Evolutionary conservation across 2,329 filamentous ascomycete genomes (phyloP).

Genomic region (Ophiocordyceps unilateralis): DNA sequence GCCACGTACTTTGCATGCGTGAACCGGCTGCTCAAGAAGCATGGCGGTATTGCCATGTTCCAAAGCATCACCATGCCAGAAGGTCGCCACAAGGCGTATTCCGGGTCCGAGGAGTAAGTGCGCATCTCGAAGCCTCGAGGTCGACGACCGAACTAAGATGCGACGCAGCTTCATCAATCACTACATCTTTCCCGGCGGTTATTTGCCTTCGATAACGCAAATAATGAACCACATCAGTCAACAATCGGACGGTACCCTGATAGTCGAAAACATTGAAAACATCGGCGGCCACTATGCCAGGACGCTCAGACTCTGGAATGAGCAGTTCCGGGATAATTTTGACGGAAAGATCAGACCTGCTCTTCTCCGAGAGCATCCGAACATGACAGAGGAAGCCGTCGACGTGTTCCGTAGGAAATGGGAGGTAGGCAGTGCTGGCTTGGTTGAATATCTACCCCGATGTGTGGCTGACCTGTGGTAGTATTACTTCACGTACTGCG

Average conservation of each 20-base stretch:
- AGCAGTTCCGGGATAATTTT: conserved; percentile 48
- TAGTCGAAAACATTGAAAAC: conserved; percentile 52
- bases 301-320: conserved; percentile 49
- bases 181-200: conserved; percentile 67
- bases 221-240: conserved; percentile 40
- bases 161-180: conserved; percentile 46
- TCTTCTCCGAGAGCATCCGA: conserved; percentile 36
- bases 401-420: conserved; percentile 55
- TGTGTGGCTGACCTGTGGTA: conserved; percentile 9
- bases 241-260: conserved; percentile 41
- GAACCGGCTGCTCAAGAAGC: conserved; percentile 43
- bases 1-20: conserved; percentile 50
- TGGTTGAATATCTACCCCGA: background rate
- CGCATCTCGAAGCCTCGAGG: background rate
- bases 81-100: conserved; percentile 46
- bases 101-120: conserved; percentile 43
- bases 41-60: conserved; percentile 51
- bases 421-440: conserved; percentile 32
- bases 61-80: conserved; percentile 69
- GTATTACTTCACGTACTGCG: conserved; percentile 64
- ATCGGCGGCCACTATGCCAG: conserved; percentile 60
- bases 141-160: background rate
- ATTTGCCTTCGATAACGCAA: conserved; percentile 42
- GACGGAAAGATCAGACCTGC: conserved; percentile 41
- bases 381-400: conserved; percentile 43